Conservation (phyloP, 108 stramenopile species). For the Discostella pseudostelligera region DNA sequence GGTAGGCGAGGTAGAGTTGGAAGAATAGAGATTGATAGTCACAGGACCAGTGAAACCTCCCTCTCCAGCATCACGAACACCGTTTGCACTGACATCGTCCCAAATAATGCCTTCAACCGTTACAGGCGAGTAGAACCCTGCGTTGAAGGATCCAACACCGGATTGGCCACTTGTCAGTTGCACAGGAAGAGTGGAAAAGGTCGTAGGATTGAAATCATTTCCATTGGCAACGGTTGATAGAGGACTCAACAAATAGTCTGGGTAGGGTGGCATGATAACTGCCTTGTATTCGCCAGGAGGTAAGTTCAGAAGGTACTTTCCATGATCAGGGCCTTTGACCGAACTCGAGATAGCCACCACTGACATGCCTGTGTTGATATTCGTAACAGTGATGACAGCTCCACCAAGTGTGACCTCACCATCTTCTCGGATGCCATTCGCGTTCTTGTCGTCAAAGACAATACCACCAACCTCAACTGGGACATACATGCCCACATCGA, state of each 20-base stretch:
- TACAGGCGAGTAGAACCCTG: constrained; percentile 27
- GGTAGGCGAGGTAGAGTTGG: background rate
- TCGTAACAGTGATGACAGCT: constrained; percentile 17
- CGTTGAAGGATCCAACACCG: constrained; percentile 22
- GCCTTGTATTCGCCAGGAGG: constrained; percentile 28
- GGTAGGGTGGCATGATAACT: constrained; percentile 12
- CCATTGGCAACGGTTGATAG: constrained; percentile 1
- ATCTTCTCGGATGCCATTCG: constrained; percentile 26
- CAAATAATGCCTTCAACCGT: constrained; percentile 27
- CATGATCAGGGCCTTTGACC: background rate
- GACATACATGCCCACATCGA: constrained; percentile 35
- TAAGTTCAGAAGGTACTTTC: constrained; percentile 19
- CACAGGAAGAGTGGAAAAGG: constrained; percentile 5
- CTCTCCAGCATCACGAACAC: constrained; percentile 31
- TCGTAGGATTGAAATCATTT: constrained; percentile 32
- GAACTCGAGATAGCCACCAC: constrained; percentile 4
- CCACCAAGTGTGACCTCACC: constrained; percentile 21
- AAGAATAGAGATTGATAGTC: constrained; percentile 29
- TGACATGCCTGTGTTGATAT: constrained; percentile 8
- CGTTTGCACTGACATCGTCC: constrained; percentile 25
- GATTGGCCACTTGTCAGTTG: constrained; percentile 24
- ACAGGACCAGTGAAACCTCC: constrained; percentile 13
- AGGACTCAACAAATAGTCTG: constrained; percentile 33
- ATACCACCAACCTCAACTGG: constrained; percentile 27
- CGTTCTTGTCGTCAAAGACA: constrained; percentile 38